Conservation (phyloP, 2,329 filamentous ascomycete genomes). For the Emergomyces africanus region DNA sequence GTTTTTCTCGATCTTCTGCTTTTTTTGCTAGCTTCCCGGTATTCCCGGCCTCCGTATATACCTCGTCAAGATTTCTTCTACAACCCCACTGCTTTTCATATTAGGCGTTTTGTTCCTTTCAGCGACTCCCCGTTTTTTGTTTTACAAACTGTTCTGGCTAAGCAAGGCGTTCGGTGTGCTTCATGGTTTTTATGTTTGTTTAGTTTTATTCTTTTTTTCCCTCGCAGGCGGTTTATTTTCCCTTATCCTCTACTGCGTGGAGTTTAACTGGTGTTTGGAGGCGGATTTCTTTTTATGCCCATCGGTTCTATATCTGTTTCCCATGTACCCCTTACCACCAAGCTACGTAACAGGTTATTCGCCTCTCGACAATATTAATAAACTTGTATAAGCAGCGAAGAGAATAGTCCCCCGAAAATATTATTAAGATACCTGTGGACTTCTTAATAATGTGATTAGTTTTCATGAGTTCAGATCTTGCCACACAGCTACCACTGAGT, state of each 20-base stretch:
- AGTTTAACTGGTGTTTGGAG: neutral
- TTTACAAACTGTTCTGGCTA: neutral
- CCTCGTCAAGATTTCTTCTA: neutral
- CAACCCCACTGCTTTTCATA: neutral
- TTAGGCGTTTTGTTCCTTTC: neutral
- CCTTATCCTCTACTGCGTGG: neutral
- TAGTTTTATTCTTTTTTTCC: neutral
- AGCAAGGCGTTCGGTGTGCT: neutral
- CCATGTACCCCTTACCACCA: too few species aligned
- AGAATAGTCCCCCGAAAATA: too few species aligned
- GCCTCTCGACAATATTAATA: neutral
- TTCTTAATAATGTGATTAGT: neutral
- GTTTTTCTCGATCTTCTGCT: neutral
- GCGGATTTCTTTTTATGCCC: neutral
- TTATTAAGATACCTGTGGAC: too few species aligned
- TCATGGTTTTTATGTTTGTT: neutral
- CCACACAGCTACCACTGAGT: too few species aligned
- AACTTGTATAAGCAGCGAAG: too few species aligned
- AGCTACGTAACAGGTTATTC: neutral
- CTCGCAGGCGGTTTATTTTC: neutral
- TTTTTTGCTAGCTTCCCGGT: neutral
- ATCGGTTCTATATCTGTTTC: neutral
- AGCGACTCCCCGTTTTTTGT: neutral
- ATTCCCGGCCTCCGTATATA: neutral
- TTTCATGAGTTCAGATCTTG: too few species aligned